Evolutionary conservation across 2,329 filamentous ascomycete species (phyloP).

Genomic region (Trichoderma sp.): DNA sequence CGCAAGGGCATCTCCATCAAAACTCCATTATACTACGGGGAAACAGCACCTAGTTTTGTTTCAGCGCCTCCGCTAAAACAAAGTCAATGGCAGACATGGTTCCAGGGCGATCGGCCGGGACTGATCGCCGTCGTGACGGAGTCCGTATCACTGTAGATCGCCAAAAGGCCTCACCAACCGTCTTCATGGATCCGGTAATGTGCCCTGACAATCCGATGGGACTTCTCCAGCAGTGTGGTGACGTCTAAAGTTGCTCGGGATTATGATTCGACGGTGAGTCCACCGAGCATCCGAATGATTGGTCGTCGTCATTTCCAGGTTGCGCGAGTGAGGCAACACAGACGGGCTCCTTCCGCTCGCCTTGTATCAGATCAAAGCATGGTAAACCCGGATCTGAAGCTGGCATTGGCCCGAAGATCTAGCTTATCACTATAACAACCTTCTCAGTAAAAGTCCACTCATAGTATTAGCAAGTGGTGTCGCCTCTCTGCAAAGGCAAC

Average conservation of each 20-base stretch:
- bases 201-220: conserved; percentile 21
- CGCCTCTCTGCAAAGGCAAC: background rate
- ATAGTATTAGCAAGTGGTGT: background rate
- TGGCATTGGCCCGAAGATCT: background rate
- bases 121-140: conserved; percentile 13
- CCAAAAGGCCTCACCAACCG: conserved; percentile 21
- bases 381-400: background rate
- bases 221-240: background rate
- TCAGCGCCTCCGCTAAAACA: conserved; percentile 4
- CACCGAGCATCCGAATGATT: background rate
- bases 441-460: no score
- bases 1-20: background rate
- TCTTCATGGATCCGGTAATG: conserved; percentile 8
- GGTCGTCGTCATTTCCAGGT: background rate
- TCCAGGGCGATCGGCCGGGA: conserved; percentile 20
- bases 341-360: background rate
- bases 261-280: conserved; percentile 5
- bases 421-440: no score
- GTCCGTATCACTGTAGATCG: conserved; percentile 16
- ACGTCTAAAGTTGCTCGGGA: background rate
- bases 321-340: background rate
- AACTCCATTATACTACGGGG: background rate
- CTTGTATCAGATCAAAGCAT: background rate
- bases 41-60: background rate
- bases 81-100: background rate